Evolutionary conservation across 139 green algal genomes (phyloP), one percentile per base, ranked within the genome.

Genomic region (Chlamydomonas eustigma): DNA sequence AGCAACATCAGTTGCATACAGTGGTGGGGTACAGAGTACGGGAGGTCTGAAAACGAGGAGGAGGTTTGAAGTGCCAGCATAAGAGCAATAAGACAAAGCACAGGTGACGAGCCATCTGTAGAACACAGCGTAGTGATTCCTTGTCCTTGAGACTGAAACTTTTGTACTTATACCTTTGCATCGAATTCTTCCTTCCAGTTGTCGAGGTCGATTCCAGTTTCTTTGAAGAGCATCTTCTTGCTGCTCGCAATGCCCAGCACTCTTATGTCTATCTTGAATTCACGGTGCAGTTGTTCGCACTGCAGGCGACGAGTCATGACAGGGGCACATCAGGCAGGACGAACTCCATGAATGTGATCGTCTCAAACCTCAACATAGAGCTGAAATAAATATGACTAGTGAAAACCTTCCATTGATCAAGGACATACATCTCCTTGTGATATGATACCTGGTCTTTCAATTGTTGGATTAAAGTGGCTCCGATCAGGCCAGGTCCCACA

Each of bases 401-500:
- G 32, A 33, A 74, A 74, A 33, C 58, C 24, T 18, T 37, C 18
- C 44, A 58, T 28, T 28, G 44, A 28, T 58, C 18, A 18, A 12
- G 12, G 44, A 58, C 12, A 58, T 58, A 52, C 4, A 4, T 18
- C 22, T 74, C 4, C 35, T 30, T 50, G 35, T 51, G 80, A 80
- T 88, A 18, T 18, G 12, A 28, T 18, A 58, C 44, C 44, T 97
- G 90, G 52, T 94, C 85, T 18, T 87, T 78, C 2, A 99, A 69
- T 89, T 99, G 95, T 0, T 88, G 64, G 32, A 99, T 87, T 38
- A 99, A 84, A 2, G 94, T 96, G 38, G 77, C 78, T 1, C 95
- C 95, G 50, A 99, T 95, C 32, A 97, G 86, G 8, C 95, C 95
- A 0, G 94, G 93, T 0, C 94, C 94, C 28, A 99, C 88, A 4